Conservation (phyloP, 2,329 filamentous ascomycete genomes). For the Magnaporthiopsis rhizophila region DNA sequence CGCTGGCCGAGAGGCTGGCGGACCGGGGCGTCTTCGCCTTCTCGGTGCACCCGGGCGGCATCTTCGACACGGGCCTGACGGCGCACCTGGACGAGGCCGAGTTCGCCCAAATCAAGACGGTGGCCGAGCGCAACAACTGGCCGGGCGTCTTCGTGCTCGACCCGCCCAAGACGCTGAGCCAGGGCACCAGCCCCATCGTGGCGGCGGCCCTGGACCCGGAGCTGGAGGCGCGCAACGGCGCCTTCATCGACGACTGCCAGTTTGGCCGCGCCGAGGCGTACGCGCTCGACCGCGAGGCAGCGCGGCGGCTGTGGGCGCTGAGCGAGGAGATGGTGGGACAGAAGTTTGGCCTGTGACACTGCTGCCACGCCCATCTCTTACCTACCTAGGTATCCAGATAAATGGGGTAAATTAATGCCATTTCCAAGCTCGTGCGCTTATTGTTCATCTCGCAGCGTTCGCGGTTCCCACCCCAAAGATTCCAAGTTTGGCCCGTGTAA, state of each 20-base stretch:
- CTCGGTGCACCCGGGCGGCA: constrained; percentile 33
- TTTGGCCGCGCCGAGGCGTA: constrained; percentile 14
- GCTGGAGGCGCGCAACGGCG: constrained; percentile 17
- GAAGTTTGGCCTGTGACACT: constrained; percentile 18
- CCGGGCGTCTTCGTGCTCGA: constrained; percentile 6
- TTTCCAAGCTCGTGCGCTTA: too few species aligned
- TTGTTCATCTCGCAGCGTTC: too few species aligned
- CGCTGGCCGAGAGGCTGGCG: constrained; percentile 26
- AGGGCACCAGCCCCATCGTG: constrained; percentile 25
- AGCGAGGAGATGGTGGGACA: constrained; percentile 34
- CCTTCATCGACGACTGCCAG: constrained; percentile 23
- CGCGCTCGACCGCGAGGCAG: constrained; percentile 15
- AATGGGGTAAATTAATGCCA: too few species aligned
- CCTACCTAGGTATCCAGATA: neutral
- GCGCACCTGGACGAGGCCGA: constrained; percentile 7
- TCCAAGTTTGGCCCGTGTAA: too few species aligned
- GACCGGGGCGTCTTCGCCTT: constrained; percentile 26
- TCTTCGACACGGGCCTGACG: constrained; percentile 10
- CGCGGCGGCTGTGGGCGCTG: constrained; percentile 32
- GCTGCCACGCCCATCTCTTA: too few species aligned
- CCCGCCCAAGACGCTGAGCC: constrained; percentile 16
- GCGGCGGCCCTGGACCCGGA: constrained; percentile 29
- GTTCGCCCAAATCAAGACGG: constrained; percentile 16
- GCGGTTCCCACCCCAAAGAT: too few species aligned
- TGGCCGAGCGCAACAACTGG: constrained; percentile 16